phyloP scores from a whole-genome alignment of 2,329 filamentous ascomycete species.

The Chaetomium strumarium region DNA sequence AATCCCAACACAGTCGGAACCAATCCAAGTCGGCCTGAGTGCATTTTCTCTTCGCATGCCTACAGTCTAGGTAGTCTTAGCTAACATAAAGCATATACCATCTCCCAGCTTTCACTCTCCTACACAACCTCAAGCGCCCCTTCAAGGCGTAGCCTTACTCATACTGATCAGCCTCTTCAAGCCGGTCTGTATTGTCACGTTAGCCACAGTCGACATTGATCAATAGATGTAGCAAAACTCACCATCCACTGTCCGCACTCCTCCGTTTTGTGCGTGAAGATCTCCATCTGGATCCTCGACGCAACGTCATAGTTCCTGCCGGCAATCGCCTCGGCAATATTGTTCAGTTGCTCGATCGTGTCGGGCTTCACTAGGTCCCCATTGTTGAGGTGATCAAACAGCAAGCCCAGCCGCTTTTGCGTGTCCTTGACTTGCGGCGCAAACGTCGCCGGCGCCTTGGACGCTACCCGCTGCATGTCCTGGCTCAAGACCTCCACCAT shows the following conservation, averaged over 20 bases:
- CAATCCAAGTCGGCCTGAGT: constrained; percentile 1
- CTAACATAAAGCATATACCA: constrained; percentile 4
- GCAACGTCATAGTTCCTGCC: constrained; percentile 64
- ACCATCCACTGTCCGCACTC: constrained; percentile 88
- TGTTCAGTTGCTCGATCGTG: constrained; percentile 62
- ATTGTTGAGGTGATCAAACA: constrained; percentile 98
- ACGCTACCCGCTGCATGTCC: constrained; percentile 85
- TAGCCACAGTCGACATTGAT: constrained; percentile 31
- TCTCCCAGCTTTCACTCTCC: not conserved
- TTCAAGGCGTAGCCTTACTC: constrained; percentile 66
- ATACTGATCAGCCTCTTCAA: constrained; percentile 73
- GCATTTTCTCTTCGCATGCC: constrained; percentile 10
- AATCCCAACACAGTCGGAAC: too few species aligned
- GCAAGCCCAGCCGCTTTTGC: constrained; percentile 81
- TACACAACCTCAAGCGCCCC: not conserved
- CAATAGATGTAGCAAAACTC: constrained; percentile 33
- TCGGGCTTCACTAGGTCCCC: constrained; percentile 79
- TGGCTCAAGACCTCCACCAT: constrained; percentile 74
- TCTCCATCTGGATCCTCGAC: constrained; percentile 63
- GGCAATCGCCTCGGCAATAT: constrained; percentile 61
- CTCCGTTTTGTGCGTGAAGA: constrained; percentile 69
- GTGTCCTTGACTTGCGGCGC: constrained; percentile 87
- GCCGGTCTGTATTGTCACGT: constrained; percentile 53
- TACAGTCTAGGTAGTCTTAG: constrained; percentile 6
- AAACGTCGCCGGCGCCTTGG: constrained; percentile 79